Conservation (phyloP, 2,329 filamentous ascomycete genomes). For the Diaporthe sp. region DNA sequence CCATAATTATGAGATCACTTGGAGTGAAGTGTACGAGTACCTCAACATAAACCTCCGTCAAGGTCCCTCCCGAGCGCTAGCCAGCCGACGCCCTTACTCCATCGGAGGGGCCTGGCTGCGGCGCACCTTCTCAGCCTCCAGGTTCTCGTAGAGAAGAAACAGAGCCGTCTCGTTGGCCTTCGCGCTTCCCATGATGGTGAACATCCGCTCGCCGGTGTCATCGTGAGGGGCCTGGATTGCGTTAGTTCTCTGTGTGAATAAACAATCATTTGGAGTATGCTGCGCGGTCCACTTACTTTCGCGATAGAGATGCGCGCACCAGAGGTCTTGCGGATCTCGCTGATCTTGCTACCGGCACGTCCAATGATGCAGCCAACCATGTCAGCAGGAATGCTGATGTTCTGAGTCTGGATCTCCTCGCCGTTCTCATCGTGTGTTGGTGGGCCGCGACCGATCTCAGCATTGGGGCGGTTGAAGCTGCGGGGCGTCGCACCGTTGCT, state of each 20-base stretch:
- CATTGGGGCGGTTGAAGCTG: constrained; percentile 82
- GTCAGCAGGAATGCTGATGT: constrained; percentile 99
- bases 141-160: constrained; percentile 97
- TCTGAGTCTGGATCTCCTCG: constrained; percentile 98
- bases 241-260: constrained; percentile 38
- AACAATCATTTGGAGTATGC: not conserved
- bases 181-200: constrained; percentile 97
- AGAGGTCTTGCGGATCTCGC: constrained; percentile 97
- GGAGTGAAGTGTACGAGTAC: constrained; percentile 40
- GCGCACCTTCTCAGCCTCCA: constrained; percentile 99
- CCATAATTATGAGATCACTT: constrained; percentile 58
- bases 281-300: constrained; percentile 69
- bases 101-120: constrained; percentile 81
- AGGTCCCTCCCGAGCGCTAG: constrained; percentile 38
- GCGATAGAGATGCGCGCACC: constrained; percentile 98
- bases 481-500: constrained; percentile 80
- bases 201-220: constrained; percentile 98
- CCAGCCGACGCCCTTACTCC: constrained; percentile 58
- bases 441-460: constrained; percentile 84
- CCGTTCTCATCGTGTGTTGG: constrained; percentile 95
- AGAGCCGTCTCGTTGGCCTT: constrained; percentile 96
- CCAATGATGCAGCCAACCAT: constrained; percentile 99
- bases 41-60: constrained; percentile 43
- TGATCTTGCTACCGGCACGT: constrained; percentile 95
- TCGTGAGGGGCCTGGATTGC: constrained; percentile 83